Evolutionary conservation across 352 stramenopile species (phyloP).

Genomic region (Phytophthora parvispora): DNA sequence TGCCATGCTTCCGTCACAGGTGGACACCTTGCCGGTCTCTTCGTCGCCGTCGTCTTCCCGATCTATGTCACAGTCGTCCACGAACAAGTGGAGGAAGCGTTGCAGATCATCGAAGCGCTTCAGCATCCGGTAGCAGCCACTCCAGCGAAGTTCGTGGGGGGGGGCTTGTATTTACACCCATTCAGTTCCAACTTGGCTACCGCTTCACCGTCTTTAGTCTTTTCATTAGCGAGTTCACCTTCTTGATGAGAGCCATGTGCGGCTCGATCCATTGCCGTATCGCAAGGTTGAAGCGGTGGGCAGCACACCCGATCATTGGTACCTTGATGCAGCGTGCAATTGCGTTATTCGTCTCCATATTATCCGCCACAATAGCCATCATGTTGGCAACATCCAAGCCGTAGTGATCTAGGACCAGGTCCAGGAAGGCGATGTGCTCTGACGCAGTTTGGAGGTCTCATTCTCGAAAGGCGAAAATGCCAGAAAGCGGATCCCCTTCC

Average conservation of each 20-base stretch:
- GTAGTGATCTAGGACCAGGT: constrained; percentile 5
- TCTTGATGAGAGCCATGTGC: background rate
- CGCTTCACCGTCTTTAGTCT: background rate
- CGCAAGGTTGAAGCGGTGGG: constrained; percentile 16
- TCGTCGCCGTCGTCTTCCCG: background rate
- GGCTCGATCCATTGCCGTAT: background rate
- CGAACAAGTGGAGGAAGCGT: constrained; percentile 5
- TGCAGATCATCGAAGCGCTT: constrained; percentile 7
- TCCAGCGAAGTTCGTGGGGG: constrained; percentile 5
- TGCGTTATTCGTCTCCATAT: constrained; percentile 15
- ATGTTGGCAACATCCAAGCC: constrained; percentile 2
- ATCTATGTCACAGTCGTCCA: background rate
- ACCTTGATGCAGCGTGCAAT: background rate
- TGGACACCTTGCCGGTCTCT: background rate
- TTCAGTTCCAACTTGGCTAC: background rate
- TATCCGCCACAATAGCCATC: constrained; percentile 12
- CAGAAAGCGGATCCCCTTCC: constrained; percentile 4
- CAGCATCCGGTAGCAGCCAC: constrained; percentile 7
- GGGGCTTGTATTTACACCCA: constrained; percentile 6
- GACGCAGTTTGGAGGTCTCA: constrained; percentile 3
- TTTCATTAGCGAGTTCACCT: background rate
- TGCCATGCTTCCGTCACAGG: background rate
- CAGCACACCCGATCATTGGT: constrained; percentile 4
- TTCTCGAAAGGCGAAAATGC: constrained; percentile 6
- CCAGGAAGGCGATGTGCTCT: constrained; percentile 12